Base-by-base conservation (phyloP, 2,329 filamentous ascomycete genomes). In the Tolypocladium amazonense region DNA sequence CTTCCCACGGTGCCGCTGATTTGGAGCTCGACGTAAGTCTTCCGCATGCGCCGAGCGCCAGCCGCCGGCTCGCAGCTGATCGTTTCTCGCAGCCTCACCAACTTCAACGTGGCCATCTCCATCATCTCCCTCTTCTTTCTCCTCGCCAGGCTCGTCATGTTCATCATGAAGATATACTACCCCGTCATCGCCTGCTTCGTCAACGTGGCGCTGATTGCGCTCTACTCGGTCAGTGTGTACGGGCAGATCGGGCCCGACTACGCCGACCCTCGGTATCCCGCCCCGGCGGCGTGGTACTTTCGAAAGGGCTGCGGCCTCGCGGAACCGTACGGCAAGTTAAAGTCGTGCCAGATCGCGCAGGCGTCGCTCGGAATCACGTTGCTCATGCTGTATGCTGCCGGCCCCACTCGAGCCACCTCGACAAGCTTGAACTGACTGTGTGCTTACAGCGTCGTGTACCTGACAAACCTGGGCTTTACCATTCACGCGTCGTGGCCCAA, bases 111-210 rank as follows among this genome's bases (percentile, higher is more conserved):
- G 65, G 87, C 87, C 69, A 87, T 92, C 65, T 88, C 88, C 43
- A 82, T 93, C 64, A 77, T 91, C 58, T 86, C 85, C 60, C 87
- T 89, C 71, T 93, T 93, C 77, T 79, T 91, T 70, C 81, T 90
- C 62, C 80, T 92, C 53, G 77, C 81, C 71, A 92, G 91, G 77
- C 79, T 83, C 63, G 83, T 88, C 62, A 79, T 83, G 67, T 86
- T 83, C 74, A 84, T 90, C 67, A 84, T 92, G 80, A 84, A 87
- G 70, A 75, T 87, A 67, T 90, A 85, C 79, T 84, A 80, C 65
- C 89, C 89, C 7, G 70, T 89, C 61, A 61, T 92, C 59, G 84
- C 83, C 61, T 71, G 84, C 30, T 62, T 86, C 58, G 72, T 85
- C 65, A 86, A 88, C 71, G 63, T 79, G 56, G 70, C 77, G 56